Evolutionary conservation across 2,329 filamentous ascomycete species (phyloP).

Genomic region (Amphichorda felina): DNA sequence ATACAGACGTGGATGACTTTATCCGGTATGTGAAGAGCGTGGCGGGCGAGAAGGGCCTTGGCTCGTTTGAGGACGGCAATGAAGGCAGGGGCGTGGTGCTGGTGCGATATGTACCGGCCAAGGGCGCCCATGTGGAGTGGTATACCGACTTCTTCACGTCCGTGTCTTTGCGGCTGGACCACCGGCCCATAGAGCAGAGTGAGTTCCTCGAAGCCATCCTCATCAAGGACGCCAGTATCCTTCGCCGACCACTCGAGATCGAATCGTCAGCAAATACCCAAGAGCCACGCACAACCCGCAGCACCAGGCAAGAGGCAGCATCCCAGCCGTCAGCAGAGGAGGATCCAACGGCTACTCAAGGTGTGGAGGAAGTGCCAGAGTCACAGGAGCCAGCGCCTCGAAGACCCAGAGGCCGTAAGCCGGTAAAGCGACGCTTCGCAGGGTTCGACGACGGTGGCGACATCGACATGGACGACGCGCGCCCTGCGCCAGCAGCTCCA

Average conservation of each 20-base stretch:
- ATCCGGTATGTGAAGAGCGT: slow-evolving; percentile 63
- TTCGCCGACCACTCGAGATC: slow-evolving; percentile 57
- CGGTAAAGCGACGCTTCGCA: slow-evolving; percentile 51
- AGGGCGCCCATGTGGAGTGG: slow-evolving; percentile 49
- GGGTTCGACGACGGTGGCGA: slow-evolving; percentile 46
- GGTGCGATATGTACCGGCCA: slow-evolving; percentile 56
- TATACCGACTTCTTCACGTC: slow-evolving; percentile 55
- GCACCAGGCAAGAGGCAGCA: neutral
- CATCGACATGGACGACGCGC: slow-evolving; percentile 17
- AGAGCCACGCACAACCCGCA: neutral
- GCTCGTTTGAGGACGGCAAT: slow-evolving; percentile 50
- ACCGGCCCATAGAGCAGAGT: slow-evolving; percentile 76
- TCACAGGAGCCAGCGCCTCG: slow-evolving; percentile 9
- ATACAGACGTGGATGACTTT: slow-evolving; percentile 64
- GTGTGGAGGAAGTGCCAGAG: slow-evolving; percentile 8
- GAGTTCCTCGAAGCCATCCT: slow-evolving; percentile 89
- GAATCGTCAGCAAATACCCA: slow-evolving; percentile 15
- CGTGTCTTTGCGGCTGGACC: slow-evolving; percentile 62
- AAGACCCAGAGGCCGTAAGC: slow-evolving; percentile 10
- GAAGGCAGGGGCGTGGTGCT: slow-evolving; percentile 64
- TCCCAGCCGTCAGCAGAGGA: slow-evolving; percentile 4
- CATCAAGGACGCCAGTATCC: slow-evolving; percentile 59
- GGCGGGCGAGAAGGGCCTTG: slow-evolving; percentile 61
- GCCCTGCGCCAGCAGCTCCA: slow-evolving; percentile 4
- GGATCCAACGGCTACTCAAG: neutral